Base-by-base conservation (phyloP, 345 rosid species). In the Pseudoturritis turrita region DNA sequence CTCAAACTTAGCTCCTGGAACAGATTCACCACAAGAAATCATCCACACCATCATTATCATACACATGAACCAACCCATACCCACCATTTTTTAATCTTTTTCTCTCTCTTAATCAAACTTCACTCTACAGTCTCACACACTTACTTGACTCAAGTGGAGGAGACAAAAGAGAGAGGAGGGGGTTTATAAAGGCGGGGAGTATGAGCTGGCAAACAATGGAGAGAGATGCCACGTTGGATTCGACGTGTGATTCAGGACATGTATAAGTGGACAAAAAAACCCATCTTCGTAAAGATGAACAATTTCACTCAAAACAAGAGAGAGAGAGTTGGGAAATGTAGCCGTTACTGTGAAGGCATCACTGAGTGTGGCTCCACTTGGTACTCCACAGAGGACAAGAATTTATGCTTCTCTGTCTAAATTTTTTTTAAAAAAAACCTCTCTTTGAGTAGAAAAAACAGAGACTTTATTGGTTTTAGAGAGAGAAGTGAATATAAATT, bases 1-100 rank as follows among this genome's bases (percentile, higher is more conserved):
- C 2, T 92, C 91, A 58, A 92, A 96, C 75, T 77, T 83, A 8
- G 87, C 84, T 29, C 81, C 80, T 41, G 50, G 71, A 54, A 69
- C 85, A 31, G 74, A 55, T 49, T 41, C 56, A 47, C 23, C 64
- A 70, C 61, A 70, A 36, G 47, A 61, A 0, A 63, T 14, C 47
- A 81, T 40, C 56, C 86, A 82, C 51, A 80, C 71, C 55, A 83
- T 14, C 28, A 61, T 64, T 35, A 68, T 62, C 33, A 81, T 15
- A 73, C 80, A 78, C 78, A 81, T 35, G 31, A 84, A 31, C 66
- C 81, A 55, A 43, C 79, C 63, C 62, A 81, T 29, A 49, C 76
- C 72, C 50, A 70, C 75, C 75, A 76, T 69, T 51, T 19, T 65
- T 17, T 17, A 2, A 3, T 22, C 4, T 46, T 2, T 28, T 1